Base-by-base conservation (phyloP, 208 protist genomes). In the Leishmania braziliensis region DNA sequence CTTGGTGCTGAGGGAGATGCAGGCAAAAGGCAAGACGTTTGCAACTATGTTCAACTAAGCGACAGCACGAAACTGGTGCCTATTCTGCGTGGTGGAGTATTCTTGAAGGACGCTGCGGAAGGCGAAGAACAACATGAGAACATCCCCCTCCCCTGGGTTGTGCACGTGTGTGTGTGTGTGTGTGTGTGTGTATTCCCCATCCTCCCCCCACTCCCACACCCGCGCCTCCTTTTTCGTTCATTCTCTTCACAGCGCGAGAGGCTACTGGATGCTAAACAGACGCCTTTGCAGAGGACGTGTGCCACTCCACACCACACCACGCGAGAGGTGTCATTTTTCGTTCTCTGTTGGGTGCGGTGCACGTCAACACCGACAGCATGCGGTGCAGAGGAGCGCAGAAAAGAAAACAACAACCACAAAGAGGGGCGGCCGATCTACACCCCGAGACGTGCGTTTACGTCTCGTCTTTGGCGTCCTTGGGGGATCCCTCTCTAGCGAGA, bases 1-100 rank as follows among this genome's bases (percentile, higher is more conserved):
- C 50, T 70, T 53, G 20, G 83, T 83, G 65, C 74, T 96, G 70
- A 51, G 86, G 78, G 69, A 80, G 36, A 91, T 97, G 89, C 88
- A 79, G 68, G 79, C 74, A 51, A 77, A 86, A 5, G 76, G 84
- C 10, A 62, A 88, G 72, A 93, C 89, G 36, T 95, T 97, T 85
- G 85, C 79, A 0, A 71, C 78, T 9, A 78, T 85, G 33, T 77
- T 58, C 8, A 85, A 75, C 50, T 81, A 46, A 72, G 33, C 29
- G 62, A 36, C 48, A 2, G 23, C 48, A 14, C 10, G 12, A 43
- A 43, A 16, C 12, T 23, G 16, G 14, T 5, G 16, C 6, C 16
- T 0, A 46, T 26, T 18, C 4, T 33, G 20, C 20, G 10, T 29
- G 23, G 65, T 4, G 9, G 65, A 18, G 23, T 46, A 14, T 63